Evolutionary conservation across 192 early-diverging fungal species (phyloP).

Genomic region (Coemansia sp.): DNA sequence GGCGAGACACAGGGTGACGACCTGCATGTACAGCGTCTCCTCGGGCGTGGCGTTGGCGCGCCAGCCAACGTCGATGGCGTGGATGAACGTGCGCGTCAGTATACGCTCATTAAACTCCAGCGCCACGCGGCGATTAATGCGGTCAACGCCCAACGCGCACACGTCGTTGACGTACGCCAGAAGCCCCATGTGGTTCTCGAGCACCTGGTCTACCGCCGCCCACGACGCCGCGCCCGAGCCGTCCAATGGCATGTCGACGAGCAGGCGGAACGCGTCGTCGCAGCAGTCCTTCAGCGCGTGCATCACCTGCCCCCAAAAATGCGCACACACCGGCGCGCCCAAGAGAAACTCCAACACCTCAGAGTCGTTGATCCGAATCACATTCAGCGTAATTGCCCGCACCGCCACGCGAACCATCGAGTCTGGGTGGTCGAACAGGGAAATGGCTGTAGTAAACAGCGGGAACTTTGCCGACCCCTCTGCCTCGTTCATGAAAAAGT

Average conservation of each 20-base stretch:
- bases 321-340: slow-evolving; percentile 18
- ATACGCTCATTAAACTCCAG: slow-evolving; percentile 36
- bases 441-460: slow-evolving; percentile 66
- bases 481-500: slow-evolving; percentile 60
- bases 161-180: slow-evolving; percentile 67
- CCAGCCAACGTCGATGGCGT: slow-evolving; percentile 34
- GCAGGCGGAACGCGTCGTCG: slow-evolving; percentile 46
- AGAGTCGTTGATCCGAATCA: slow-evolving; percentile 52
- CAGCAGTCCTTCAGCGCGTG: slow-evolving; percentile 29
- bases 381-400: slow-evolving; percentile 64
- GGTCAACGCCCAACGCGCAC: slow-evolving; percentile 54
- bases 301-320: slow-evolving; percentile 46
- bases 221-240: slow-evolving; percentile 19
- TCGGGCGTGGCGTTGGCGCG: slow-evolving; percentile 20
- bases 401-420: slow-evolving; percentile 72
- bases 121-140: slow-evolving; percentile 54
- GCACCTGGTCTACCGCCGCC: slow-evolving; percentile 55
- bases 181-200: slow-evolving; percentile 63
- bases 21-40: slow-evolving; percentile 53
- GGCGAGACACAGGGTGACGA: slow-evolving; percentile 36
- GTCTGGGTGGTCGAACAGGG: slow-evolving; percentile 67
- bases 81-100: slow-evolving; percentile 31
- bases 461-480: slow-evolving; percentile 40
- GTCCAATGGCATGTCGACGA: slow-evolving; percentile 45
- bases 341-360: slow-evolving; percentile 39